Evolutionary conservation across 768 basidiomycete genomes (phyloP).

Genomic region (Kwoniella shandongensis): DNA sequence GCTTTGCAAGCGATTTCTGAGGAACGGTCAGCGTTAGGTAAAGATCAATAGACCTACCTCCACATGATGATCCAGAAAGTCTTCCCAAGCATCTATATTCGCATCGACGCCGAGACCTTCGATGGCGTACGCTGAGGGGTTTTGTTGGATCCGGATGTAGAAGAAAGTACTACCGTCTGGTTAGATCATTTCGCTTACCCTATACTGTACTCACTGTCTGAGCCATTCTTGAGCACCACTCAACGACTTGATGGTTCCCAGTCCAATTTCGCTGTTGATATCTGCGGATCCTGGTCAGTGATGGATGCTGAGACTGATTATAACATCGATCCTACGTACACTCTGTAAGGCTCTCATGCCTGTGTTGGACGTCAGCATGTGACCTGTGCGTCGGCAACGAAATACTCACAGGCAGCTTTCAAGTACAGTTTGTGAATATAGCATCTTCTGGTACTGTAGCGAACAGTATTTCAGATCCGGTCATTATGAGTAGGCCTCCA

Average conservation of each 20-base stretch:
- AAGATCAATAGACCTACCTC: conserved; percentile 55
- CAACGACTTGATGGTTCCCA: conserved; percentile 74
- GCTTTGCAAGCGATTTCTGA: conserved; percentile 56
- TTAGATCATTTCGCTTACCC: not conserved
- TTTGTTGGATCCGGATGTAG: conserved; percentile 78
- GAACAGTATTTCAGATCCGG: too few species aligned
- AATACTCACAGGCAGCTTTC: conserved; percentile 63
- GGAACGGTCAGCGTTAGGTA: not conserved
- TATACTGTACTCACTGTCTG: conserved; percentile 29
- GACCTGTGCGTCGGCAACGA: not conserved
- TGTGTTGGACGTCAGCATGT: conserved; percentile 41
- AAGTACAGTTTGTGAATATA: conserved; percentile 57
- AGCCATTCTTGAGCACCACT: conserved; percentile 75
- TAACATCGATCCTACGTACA: too few species aligned
- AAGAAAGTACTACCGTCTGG: conserved; percentile 69
- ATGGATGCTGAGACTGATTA: too few species aligned
- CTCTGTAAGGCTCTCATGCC: conserved; percentile 79
- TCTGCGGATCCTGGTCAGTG: too few species aligned
- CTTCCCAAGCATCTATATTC: conserved; percentile 66
- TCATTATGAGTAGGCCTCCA: not conserved
- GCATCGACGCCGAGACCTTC: conserved; percentile 55
- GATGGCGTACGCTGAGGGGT: conserved; percentile 73
- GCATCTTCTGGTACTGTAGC: conserved; percentile 30
- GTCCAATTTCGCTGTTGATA: conserved; percentile 87
- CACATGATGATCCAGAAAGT: conserved; percentile 72